A percentile compares a stretch with the other conserved stretches of the same genome.
phyloP scores from a whole-genome alignment of 495 filamentous ascomycete genomes.

The Peziza echinospora region DNA sequence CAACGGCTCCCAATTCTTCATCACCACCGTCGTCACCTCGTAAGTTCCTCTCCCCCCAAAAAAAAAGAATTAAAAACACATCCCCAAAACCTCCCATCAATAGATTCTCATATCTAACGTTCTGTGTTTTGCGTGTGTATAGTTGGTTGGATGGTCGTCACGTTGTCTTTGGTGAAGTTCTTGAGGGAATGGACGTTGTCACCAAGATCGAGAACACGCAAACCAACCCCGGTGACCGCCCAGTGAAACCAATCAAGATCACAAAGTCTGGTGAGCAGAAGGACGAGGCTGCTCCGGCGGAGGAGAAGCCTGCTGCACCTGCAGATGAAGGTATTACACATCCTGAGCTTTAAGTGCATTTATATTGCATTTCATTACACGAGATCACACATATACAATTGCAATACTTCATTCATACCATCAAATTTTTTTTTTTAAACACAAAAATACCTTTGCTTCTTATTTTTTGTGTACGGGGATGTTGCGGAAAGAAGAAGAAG shows the following conservation, averaged over 20 bases:
- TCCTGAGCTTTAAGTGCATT: too few relatives aligned
- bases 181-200: slow-evolving; percentile 81
- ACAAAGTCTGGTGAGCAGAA: slow-evolving; percentile 65
- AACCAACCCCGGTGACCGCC: slow-evolving; percentile 54
- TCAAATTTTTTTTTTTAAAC: too few relatives aligned
- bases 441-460: too few relatives aligned
- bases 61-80: too few relatives aligned
- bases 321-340: too few relatives aligned
- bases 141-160: slow-evolving; percentile 80
- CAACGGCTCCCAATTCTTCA: slow-evolving; percentile 98
- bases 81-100: too few relatives aligned
- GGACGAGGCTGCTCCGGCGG: background rate
- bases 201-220: slow-evolving; percentile 63
- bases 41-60: slow-evolving; percentile 30
- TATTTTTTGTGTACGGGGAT: too few relatives aligned
- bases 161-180: slow-evolving; percentile 78
- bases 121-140: background rate
- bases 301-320: background rate
- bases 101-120: slow-evolving; percentile 9
- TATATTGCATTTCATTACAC: too few relatives aligned
- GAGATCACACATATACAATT: too few relatives aligned
- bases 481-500: too few relatives aligned
- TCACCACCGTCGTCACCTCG: slow-evolving; percentile 66
- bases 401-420: too few relatives aligned
- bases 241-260: slow-evolving; percentile 58